Percentiles rank a stretch among this genome's conserved stretches.
These are phyloP conservation scores for Serpula lacrymans DNA, from an alignment of 768 basidiomycete genomes.

Conservation along the genomic window DNA sequence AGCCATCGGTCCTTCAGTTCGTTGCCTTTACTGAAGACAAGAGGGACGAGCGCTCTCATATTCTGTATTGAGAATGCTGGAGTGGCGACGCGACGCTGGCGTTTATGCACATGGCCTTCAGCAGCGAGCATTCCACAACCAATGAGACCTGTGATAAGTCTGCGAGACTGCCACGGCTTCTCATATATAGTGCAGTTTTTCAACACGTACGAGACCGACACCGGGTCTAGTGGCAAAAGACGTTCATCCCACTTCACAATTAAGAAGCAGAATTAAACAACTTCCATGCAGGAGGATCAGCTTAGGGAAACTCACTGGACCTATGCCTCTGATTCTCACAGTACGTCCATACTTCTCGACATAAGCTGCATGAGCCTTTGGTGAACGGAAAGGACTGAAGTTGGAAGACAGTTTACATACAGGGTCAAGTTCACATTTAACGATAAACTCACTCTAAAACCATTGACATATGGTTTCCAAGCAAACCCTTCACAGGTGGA, in stretches of 20 bases:
- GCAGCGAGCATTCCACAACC: slow-evolving; percentile 82
- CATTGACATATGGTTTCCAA: slow-evolving; percentile 50
- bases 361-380: slow-evolving; percentile 49
- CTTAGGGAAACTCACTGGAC: slow-evolving; percentile 51
- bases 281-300: background rate
- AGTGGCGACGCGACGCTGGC: slow-evolving; percentile 73
- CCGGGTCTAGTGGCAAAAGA: slow-evolving; percentile 77
- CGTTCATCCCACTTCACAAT: slow-evolving; percentile 67
- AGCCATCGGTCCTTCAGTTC: slow-evolving; percentile 62
- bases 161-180: slow-evolving; percentile 80
- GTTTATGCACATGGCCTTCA: slow-evolving; percentile 74
- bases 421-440: no score
- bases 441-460: slow-evolving; percentile 53
- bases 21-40: slow-evolving; percentile 66
- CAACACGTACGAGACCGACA: slow-evolving; percentile 69
- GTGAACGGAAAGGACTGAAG: slow-evolving; percentile 53
- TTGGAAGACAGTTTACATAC: background rate
- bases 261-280: no score
- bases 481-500: slow-evolving; percentile 48
- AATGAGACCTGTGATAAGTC: slow-evolving; percentile 71
- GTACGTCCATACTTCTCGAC: slow-evolving; percentile 63
- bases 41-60: slow-evolving; percentile 63
- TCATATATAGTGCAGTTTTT: slow-evolving; percentile 72
- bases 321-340: slow-evolving; percentile 63
- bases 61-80: slow-evolving; percentile 83